Base-by-base conservation (phyloP, 805 yeast genomes). In the Pichia nanzhaoensis region DNA sequence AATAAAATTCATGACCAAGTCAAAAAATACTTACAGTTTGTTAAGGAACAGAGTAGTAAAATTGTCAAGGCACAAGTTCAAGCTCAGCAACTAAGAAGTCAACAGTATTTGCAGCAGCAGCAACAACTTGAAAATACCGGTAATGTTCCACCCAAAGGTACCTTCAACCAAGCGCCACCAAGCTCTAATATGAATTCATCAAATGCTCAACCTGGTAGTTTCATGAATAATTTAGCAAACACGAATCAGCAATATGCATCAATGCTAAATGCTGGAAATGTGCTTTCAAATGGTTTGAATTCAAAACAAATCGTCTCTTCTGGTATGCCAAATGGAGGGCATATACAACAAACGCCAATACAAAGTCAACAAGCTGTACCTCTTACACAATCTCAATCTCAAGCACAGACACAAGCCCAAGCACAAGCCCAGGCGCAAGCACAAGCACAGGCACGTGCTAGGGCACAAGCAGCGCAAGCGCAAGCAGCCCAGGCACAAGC, bases 1-100 rank as follows among this genome's bases (percentile, higher is more conserved):
- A 85, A 78, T 37, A 82, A 80, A 61, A 73, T 88, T 45, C 78
- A 82, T 49, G 66, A 71, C 39, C 95, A 88, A 55, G 80, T 85
- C 46, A 84, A 80, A 45, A 77, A 80, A 58, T 88, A 83, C 58
- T 80, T 84, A 65, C 78, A 78, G 42, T 84, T 77, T 61, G 88
- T 88, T 51, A 78, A 79, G 48, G 86, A 82, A 31, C 86, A 63
- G 33, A 60, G 60, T 46, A 45, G 54, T 31, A 58, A 57, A 44
- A 48, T 57, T 41, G 36, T 54, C 31, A 60, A 64, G 22, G 51
- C 60, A 5, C 63, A 70, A 46, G 59, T 34, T 44, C 64, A 59
- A 13, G 60, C 54, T 28, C 65, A 58, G 41, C 51, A 52, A 39
- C 45, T 47, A 36, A 51, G 38, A 24, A 34, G 45, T 16, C 51